These are phyloP conservation scores for sunflower (Helianthus annuus) DNA, from an alignment of 129 eudicot species.

Conservation along the genomic window DNA sequence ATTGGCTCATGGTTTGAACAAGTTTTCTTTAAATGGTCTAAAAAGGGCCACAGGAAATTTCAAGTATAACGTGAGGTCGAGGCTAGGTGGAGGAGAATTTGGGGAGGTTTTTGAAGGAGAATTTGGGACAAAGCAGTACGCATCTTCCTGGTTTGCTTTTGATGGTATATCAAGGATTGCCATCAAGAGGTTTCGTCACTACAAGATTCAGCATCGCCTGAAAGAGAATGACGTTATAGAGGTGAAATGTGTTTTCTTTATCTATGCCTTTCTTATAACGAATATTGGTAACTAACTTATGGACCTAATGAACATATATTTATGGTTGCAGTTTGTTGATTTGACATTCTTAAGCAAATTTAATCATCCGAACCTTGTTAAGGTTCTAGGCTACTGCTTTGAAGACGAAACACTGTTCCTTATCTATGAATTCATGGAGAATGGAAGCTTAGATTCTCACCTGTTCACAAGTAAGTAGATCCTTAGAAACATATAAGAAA, in stretches of 20 bases:
- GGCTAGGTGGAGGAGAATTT: not conserved
- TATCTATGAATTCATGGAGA: too few species aligned
- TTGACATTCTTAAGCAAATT: not conserved
- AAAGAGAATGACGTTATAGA: too few species aligned
- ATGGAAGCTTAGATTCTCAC: not conserved
- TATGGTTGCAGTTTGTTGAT: conserved; percentile 3
- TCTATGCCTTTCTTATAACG: too few species aligned
- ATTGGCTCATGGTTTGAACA: too few species aligned
- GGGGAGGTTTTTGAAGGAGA: not conserved
- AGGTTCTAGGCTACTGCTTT: conserved; percentile 6
- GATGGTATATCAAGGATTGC: not conserved
- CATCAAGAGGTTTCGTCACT: not conserved
- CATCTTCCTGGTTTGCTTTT: not conserved
- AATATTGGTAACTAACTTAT: too few species aligned
- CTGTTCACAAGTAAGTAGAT: not conserved
- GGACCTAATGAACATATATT: too few species aligned
- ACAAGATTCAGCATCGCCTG: too few species aligned
- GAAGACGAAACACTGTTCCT: not conserved
- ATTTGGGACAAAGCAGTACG: too few species aligned
- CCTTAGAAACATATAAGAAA: not conserved
- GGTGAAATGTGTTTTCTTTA: too few species aligned
- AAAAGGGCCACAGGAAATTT: too few species aligned
- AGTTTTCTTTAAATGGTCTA: too few species aligned
- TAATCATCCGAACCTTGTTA: not conserved
- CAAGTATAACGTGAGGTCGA: too few species aligned